phyloP scores from a whole-genome alignment of 1,284 basidiomycete genomes.

The Malassezia yamatoensis region DNA sequence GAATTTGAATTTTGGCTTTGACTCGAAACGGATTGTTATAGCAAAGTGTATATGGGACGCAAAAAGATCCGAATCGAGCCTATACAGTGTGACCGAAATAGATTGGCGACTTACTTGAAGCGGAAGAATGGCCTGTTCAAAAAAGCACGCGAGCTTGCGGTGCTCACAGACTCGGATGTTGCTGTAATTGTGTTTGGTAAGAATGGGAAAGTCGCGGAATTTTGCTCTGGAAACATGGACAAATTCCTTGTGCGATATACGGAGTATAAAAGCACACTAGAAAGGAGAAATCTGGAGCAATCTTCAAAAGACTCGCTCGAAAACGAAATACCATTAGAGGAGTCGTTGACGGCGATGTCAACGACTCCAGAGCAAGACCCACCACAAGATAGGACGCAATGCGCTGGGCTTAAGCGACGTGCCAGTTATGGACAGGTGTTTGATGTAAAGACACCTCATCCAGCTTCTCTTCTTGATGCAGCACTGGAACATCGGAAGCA shows the following conservation, averaged over 20 bases:
- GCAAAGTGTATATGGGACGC: constrained; percentile 58
- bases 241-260: constrained; percentile 32
- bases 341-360: not conserved
- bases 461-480: too few relatives aligned
- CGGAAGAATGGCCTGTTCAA: constrained; percentile 83
- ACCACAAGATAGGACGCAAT: not conserved
- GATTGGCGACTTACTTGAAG: constrained; percentile 82
- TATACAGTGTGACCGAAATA: constrained; percentile 77
- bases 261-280: constrained; percentile 18
- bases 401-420: not conserved
- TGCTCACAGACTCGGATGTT: constrained; percentile 62
- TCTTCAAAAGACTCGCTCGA: not conserved
- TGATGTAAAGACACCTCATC: too few relatives aligned
- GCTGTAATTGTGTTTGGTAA: constrained; percentile 61
- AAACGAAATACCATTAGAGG: not conserved
- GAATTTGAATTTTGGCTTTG: too few relatives aligned
- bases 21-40: not conserved
- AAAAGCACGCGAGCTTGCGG: constrained; percentile 77
- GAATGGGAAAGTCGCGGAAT: constrained; percentile 41
- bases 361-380: not conserved
- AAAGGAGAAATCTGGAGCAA: constrained; percentile 9
- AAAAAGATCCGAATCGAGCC: constrained; percentile 82
- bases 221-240: constrained; percentile 39
- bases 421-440: too few relatives aligned
- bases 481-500: not conserved